Evolutionary conservation across 2,329 filamentous ascomycete species (phyloP).

Genomic region (Ophiostoma piceae): DNA sequence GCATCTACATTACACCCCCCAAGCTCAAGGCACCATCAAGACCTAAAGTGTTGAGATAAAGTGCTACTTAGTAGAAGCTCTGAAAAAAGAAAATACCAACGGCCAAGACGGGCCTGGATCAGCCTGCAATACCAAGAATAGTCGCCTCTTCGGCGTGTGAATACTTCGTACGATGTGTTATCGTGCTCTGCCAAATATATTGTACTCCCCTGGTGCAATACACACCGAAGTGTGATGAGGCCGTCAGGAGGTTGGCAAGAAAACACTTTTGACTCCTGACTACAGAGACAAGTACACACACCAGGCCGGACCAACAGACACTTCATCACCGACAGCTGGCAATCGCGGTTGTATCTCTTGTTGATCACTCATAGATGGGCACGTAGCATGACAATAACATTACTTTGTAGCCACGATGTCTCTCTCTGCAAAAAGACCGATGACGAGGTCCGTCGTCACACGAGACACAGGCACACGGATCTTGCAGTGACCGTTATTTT

Average conservation of each 20-base stretch:
- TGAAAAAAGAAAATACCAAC: not conserved
- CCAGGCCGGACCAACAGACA: conserved; percentile 2
- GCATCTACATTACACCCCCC: not conserved
- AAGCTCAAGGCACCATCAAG: not conserved
- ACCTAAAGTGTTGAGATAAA: not conserved
- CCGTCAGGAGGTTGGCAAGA: not conserved
- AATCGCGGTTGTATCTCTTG: not conserved
- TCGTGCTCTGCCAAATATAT: not conserved
- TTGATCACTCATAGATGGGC: conserved; percentile 2
- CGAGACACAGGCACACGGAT: not conserved
- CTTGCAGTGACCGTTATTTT: conserved; percentile 2
- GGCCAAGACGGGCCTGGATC: conserved; percentile 1
- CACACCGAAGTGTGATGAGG: conserved; percentile 1
- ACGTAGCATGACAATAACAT: not conserved
- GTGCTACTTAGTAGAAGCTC: not conserved
- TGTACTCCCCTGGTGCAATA: not conserved
- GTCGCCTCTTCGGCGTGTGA: not conserved
- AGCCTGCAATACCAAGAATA: not conserved
- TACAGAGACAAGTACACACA: not conserved
- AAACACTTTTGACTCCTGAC: not conserved
- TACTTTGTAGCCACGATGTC: no score
- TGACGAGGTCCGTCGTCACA: conserved; percentile 15
- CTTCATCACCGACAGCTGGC: conserved; percentile 13
- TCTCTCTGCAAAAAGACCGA: not conserved
- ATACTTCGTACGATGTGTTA: not conserved